A percentile compares a stretch with the other conserved stretches of the same genome.
phyloP scores from a whole-genome alignment of 495 filamentous ascomycete species.

The Trichoderma virens region DNA sequence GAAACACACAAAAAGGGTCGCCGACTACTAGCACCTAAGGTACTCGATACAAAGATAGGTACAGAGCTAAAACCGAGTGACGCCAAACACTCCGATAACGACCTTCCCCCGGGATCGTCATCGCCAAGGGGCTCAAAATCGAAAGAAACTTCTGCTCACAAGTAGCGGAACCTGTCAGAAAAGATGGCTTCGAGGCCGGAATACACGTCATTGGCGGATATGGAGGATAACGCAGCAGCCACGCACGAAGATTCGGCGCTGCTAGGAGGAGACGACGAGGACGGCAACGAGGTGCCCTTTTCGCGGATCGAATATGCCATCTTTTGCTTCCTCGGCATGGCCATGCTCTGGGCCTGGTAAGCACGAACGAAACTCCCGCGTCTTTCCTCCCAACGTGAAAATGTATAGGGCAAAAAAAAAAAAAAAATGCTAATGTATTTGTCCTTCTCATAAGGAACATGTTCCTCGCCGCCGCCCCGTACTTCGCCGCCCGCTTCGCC shows the following conservation, averaged over 20 bases:
- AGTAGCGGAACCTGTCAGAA: no score
- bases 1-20: neutral
- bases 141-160: no score
- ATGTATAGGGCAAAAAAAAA: conserved; percentile 11
- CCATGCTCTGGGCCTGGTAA: conserved; percentile 97
- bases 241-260: conserved; percentile 5
- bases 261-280: conserved; percentile 15
- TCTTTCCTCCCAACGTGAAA: neutral
- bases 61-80: no score
- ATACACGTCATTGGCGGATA: neutral
- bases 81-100: no score
- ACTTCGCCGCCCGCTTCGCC: conserved; percentile 80
- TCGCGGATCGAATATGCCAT: conserved; percentile 76
- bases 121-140: no score
- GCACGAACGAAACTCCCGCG: conserved; percentile 19
- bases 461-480: conserved; percentile 92
- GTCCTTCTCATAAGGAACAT: conserved; percentile 95
- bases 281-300: conserved; percentile 42
- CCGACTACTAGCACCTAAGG: no score
- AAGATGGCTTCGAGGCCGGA: neutral
- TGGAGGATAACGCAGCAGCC: neutral
- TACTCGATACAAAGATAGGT: no score
- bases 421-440: conserved; percentile 14
- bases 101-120: no score
- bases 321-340: conserved; percentile 78